Base-by-base conservation (phyloP, 116 monocot species). In the Papilionanthe hybrid region DNA sequence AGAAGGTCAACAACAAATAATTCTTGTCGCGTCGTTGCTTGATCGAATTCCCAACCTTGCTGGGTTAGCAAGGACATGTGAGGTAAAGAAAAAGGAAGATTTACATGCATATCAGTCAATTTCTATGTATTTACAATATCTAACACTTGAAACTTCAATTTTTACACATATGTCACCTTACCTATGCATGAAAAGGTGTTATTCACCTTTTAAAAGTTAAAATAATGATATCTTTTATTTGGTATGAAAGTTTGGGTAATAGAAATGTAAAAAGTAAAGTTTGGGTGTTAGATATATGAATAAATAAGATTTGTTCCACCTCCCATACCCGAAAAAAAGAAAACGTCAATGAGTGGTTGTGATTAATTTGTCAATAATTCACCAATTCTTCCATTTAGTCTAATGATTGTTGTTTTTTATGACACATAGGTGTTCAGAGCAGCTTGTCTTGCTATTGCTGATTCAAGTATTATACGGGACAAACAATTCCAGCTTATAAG, bases 41-140 rank as follows among this genome's bases (percentile, higher is more conserved):
- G 97, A 97, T 85, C 92, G 94, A 23, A 90, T 97, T 85, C 97
- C 97, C 72, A 97, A 97, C 83, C 91, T 97, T 85, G 97, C 97
- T 79, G 97, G 97, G 57, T 82, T 97, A 82, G 94, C 92, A 50
- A 83, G 97, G 79, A 97, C 97, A 12, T 97, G 97, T 79, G 97
- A 97, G 91, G 97, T 96, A 15, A 32, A 32, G n/a, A n/a, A 32
- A 32, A 32, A 32, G 32, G 32, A 32, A 32, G 32, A 32, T 32
- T 32, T 32, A 32, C 32, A 32, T 32, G 32, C 32, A 32, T 32
- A 32, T 32, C 32, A 32, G 32, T 32, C 32, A 32, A 32, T 32
- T 32, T 32, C 32, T 32, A 32, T 32, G 32, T 3, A 32, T 32
- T 32, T 32, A 32, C 32, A 32, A 1, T 32, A 32, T 32, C 32